Base-by-base conservation (phyloP, 1,284 basidiomycete species). In the Cutaneotrichosporon cyanovorans region DNA sequence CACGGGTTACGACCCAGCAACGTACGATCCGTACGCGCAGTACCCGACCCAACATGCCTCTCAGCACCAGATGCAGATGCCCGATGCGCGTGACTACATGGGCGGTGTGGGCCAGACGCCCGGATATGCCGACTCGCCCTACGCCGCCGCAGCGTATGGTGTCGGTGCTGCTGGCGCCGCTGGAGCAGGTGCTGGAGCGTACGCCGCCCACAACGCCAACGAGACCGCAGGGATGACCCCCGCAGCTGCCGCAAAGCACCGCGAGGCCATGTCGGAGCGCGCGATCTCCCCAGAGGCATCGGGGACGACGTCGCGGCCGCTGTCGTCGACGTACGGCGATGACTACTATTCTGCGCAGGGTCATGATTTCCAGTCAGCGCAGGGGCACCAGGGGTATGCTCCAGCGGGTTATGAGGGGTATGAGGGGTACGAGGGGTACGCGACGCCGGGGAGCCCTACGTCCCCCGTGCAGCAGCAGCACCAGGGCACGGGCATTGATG, bases 71-170 rank as follows among this genome's bases (percentile, higher is more conserved):
- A 62, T 66, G 59, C 48, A 55, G 30, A 67, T 69, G 65, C 67
- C 67, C 18, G 67, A 69, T 42, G 61, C 65, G 8, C 45, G 60
- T 22, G 48, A 68, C 47, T 68, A 68, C 58, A 58, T 59, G 28
- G 50, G 37, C 20, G 48, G n/a, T n/a, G n/a, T n/a, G n/a, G n/a
- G n/a, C n/a, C n/a, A n/a, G n/a, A 50, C 21, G 46, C 41, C 11
- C 3, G 8, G 18, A 53, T 51, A 33, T 33, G 48, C 44, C 10
- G 44, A 46, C 45, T 46, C 48, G 32, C 50, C 53, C 37, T 52
- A 48, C 14, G 44, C 30, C 4, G 46, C 40, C n/a, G 39, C 40
- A 5, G 21, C 40, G 16, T 20, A 22, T 21, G 46, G 37, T 10
- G 40, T 34, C 7, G 45, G 32, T 22, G 40, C 36, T 12, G 46